Conservation (phyloP, 768 basidiomycete species). For the Wakefieldia striispora region DNA sequence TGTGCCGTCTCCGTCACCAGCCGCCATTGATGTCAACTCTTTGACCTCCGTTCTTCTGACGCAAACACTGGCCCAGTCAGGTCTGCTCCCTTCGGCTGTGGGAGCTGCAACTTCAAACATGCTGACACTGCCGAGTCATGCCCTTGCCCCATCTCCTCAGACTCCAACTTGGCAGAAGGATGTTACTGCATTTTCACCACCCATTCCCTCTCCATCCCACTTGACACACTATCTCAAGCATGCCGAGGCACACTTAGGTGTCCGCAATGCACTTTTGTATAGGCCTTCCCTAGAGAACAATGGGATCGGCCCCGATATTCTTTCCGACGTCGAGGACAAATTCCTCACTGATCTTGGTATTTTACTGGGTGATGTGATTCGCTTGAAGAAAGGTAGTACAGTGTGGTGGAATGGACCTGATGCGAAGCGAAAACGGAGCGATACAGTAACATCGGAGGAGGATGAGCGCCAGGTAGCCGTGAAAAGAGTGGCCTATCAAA, state of each 20-base stretch:
- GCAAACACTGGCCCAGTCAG: not conserved
- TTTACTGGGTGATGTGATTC: not conserved
- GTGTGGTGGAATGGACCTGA: constrained; percentile 1
- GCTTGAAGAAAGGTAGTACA: not conserved
- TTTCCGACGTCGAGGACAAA: not conserved
- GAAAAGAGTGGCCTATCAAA: constrained; percentile 1
- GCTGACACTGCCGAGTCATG: not conserved
- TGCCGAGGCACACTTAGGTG: not conserved
- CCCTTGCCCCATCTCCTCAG: not conserved
- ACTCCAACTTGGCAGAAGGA: not conserved
- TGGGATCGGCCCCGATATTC: not conserved
- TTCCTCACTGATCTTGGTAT: not conserved
- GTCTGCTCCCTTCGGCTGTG: not conserved
- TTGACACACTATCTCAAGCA: constrained; percentile 1
- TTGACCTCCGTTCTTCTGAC: constrained; percentile 1
- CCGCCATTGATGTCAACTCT: not conserved
- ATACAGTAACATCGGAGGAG: not conserved
- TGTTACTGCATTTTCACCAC: not conserved
- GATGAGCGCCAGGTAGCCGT: not conserved
- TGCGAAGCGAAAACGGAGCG: not conserved
- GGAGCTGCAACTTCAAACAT: not conserved
- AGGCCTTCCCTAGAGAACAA: not conserved
- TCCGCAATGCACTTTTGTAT: not conserved
- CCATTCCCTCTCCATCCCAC: not conserved
- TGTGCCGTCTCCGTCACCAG: not conserved